These are phyloP conservation scores for Citeromyces hawaiiensis DNA, from an alignment of 1,139 yeast species.

Conservation along the genomic window DNA sequence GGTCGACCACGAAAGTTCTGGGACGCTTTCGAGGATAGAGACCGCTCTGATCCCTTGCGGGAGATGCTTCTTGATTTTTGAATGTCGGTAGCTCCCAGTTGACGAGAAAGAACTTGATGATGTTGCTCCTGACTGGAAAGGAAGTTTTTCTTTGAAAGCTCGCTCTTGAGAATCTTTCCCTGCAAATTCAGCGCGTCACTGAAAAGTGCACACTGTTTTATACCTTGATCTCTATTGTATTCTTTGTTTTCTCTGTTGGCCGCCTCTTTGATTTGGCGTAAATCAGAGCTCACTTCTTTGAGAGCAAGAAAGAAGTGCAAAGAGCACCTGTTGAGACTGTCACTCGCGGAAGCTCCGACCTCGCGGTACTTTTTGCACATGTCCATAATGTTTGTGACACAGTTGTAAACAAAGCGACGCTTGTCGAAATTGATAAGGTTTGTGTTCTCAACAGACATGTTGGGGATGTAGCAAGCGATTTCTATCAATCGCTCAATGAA, in stretches of 20 bases:
- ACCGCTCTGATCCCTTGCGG: neutral
- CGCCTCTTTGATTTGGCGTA: constrained; percentile 21
- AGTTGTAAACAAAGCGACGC: constrained; percentile 47
- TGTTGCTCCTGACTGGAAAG: constrained; percentile 11
- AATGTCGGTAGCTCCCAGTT: constrained; percentile 4
- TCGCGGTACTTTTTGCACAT: constrained; percentile 12
- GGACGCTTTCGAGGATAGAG: neutral
- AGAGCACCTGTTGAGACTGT: constrained; percentile 5
- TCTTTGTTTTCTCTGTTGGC: constrained; percentile 29
- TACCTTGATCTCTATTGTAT: constrained; percentile 17
- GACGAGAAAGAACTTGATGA: neutral
- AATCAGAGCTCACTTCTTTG: constrained; percentile 8
- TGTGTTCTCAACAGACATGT: constrained; percentile 46
- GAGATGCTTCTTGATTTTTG: constrained; percentile 4
- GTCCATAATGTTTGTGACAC: constrained; percentile 35
- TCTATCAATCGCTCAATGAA: constrained; percentile 45
- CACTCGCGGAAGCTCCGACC: neutral
- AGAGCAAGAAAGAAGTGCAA: constrained; percentile 16
- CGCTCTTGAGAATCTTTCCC: constrained; percentile 35
- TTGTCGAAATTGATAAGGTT: constrained; percentile 55
- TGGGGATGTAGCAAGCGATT: constrained; percentile 55
- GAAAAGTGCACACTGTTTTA: constrained; percentile 23
- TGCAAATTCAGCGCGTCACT: constrained; percentile 30
- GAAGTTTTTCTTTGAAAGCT: constrained; percentile 16
- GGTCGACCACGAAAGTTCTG: constrained; percentile 2